Evolutionary conservation across 2,329 filamentous ascomycete genomes (phyloP).

Genomic region (Colletotrichum australisinense): DNA sequence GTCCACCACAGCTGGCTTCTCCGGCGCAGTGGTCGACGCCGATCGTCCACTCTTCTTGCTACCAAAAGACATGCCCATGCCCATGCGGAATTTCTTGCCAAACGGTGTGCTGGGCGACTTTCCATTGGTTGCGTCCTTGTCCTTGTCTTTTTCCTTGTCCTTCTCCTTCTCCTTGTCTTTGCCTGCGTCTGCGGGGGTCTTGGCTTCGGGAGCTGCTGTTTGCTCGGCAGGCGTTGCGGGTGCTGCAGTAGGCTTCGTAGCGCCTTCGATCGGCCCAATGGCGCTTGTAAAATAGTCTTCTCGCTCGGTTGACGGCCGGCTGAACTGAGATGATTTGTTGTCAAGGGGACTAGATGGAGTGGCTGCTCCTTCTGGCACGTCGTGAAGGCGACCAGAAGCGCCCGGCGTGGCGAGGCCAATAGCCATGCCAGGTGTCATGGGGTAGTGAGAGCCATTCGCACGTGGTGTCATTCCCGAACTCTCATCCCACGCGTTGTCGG

Average conservation of each 20-base stretch:
- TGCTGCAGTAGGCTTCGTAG: conserved; percentile 59
- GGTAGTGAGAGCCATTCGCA: conserved; percentile 71
- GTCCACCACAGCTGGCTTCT: conserved; percentile 79
- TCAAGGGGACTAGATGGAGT: conserved; percentile 61
- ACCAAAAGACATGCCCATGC: conserved; percentile 77
- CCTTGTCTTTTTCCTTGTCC: conserved; percentile 57
- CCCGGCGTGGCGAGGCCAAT: conserved; percentile 83
- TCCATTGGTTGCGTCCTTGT: conserved; percentile 59
- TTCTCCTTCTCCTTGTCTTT: conserved; percentile 56
- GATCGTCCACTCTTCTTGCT: conserved; percentile 86
- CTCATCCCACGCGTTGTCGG: conserved; percentile 48
- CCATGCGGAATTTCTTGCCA: conserved; percentile 81
- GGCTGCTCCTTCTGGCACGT: conserved; percentile 59
- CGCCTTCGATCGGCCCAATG: conserved; percentile 59
- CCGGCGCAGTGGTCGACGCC: conserved; percentile 71
- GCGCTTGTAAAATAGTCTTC: conserved; percentile 83
- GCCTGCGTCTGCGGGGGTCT: conserved; percentile 47
- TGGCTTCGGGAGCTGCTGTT: conserved; percentile 57
- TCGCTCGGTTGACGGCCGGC: conserved; percentile 71
- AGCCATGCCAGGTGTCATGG: conserved; percentile 78
- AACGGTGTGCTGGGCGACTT: conserved; percentile 75
- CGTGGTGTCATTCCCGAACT: conserved; percentile 64
- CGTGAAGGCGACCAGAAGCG: conserved; percentile 52
- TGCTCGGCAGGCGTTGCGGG: conserved; percentile 58
- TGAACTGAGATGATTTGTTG: conserved; percentile 65